Evolutionary conservation across 257 asterid genomes (phyloP).

Genomic region (Verbena officinalis): DNA sequence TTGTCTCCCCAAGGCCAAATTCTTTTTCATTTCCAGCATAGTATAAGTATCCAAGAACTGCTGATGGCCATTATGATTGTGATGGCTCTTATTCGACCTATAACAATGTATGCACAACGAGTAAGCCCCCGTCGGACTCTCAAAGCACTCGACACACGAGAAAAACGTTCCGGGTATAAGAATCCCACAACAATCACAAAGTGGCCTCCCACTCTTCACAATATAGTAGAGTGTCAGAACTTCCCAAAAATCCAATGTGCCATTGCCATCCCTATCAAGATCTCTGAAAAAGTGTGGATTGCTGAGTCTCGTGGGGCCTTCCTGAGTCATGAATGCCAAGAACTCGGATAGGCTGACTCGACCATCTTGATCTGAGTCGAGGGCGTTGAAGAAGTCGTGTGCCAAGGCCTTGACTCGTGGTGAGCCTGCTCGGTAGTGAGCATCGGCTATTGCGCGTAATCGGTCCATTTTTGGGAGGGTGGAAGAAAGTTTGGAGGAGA

Average conservation of each 20-base stretch:
- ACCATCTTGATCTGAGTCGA: constrained; percentile 32
- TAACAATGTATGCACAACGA: constrained; percentile 32
- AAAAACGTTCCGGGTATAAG: constrained; percentile 32
- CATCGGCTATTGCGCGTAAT: constrained; percentile 35
- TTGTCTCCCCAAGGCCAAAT: not conserved
- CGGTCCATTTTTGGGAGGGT: too few relatives aligned
- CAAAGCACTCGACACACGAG: constrained; percentile 38
- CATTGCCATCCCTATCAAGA: constrained; percentile 29
- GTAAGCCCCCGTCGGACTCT: constrained; percentile 18
- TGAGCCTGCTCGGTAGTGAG: constrained; percentile 33
- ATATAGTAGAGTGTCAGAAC: constrained; percentile 34
- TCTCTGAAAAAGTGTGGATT: constrained; percentile 26
- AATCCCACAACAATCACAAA: constrained; percentile 32
- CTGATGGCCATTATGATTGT: constrained; percentile 31
- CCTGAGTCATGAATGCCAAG: constrained; percentile 25
- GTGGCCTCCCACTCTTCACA: constrained; percentile 40
- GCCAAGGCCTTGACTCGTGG: constrained; percentile 22
- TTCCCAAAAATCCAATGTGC: constrained; percentile 33
- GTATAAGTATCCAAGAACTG: constrained; percentile 39
- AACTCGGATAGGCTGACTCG: constrained; percentile 33
- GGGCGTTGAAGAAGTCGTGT: constrained; percentile 30
- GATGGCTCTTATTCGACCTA: constrained; percentile 28
- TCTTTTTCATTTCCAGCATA: constrained; percentile 22
- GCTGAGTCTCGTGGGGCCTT: constrained; percentile 21
- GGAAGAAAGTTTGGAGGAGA: too few relatives aligned